phyloP scores from a whole-genome alignment of 2,329 filamentous ascomycete species.

The Xylariomycetidae sp. region DNA sequence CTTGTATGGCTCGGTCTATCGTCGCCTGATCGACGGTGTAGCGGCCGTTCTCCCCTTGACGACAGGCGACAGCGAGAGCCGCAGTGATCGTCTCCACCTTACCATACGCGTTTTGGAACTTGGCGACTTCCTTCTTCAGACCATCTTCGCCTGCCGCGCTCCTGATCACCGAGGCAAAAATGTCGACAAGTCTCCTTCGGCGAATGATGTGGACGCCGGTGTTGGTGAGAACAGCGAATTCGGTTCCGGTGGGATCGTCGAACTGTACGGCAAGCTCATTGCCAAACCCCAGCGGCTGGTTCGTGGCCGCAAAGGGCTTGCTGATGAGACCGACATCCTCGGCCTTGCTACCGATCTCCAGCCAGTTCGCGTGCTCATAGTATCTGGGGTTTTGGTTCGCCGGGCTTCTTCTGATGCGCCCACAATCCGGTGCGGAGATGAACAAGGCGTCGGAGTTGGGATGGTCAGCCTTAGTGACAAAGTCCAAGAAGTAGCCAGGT shows the following conservation, averaged over 20 bases:
- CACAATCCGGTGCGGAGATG: constrained; percentile 81
- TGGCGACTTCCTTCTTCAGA: constrained; percentile 74
- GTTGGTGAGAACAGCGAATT: constrained; percentile 89
- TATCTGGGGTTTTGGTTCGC: constrained; percentile 54
- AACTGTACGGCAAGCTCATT: constrained; percentile 98
- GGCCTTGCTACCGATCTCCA: constrained; percentile 67
- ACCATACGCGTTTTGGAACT: constrained; percentile 82
- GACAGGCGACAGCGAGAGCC: constrained; percentile 89
- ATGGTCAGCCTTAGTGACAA: constrained; percentile 60
- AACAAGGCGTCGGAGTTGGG: constrained; percentile 68
- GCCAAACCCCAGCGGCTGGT: constrained; percentile 73
- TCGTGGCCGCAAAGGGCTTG: constrained; percentile 64
- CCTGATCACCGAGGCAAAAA: constrained; percentile 79
- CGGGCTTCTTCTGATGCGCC: constrained; percentile 65
- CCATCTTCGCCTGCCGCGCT: constrained; percentile 72
- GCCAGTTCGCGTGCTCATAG: constrained; percentile 75
- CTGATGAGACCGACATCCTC: constrained; percentile 78
- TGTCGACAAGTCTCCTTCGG: constrained; percentile 79
- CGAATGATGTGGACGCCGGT: constrained; percentile 84
- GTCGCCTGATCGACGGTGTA: constrained; percentile 78
- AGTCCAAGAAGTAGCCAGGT: constrained; percentile 88
- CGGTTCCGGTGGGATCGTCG: constrained; percentile 66
- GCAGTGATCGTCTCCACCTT: constrained; percentile 85
- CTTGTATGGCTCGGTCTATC: constrained; percentile 76
- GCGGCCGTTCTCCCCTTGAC: constrained; percentile 77